These are phyloP conservation scores for Sporothrix phasma DNA, from an alignment of 2,329 filamentous ascomycete genomes.

Conservation along the genomic window DNA sequence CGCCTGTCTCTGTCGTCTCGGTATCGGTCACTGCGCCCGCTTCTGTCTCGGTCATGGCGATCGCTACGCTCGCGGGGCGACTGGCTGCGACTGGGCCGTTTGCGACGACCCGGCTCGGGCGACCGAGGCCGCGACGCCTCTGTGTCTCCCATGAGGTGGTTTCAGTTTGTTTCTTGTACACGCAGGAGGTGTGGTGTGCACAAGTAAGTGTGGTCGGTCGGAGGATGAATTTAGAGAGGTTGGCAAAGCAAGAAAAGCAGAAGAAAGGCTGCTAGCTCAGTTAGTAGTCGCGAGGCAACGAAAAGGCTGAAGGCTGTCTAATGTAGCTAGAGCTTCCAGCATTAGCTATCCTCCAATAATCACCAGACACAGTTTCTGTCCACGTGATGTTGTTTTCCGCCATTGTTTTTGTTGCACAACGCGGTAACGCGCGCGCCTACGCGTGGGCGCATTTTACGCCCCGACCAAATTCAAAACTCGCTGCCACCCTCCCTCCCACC, in stretches of 20 bases:
- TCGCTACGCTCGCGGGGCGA: not conserved
- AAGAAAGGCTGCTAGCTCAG: not conserved
- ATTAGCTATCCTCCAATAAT: too few relatives aligned
- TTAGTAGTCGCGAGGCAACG: not conserved
- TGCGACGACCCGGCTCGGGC: not conserved
- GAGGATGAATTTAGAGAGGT: not conserved
- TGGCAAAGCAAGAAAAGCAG: not conserved
- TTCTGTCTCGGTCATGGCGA: not conserved
- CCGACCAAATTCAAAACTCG: too few relatives aligned
- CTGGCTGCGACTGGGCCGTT: constrained; percentile 12
- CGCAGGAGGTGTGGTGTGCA: not conserved
- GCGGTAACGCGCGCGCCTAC: too few relatives aligned
- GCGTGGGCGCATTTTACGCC: too few relatives aligned
- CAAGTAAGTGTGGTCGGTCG: too few relatives aligned
- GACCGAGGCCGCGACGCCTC: constrained; percentile 8
- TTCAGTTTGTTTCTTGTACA: not conserved
- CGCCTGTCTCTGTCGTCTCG: constrained; percentile 16
- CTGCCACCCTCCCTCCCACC: too few relatives aligned
- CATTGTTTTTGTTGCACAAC: too few relatives aligned
- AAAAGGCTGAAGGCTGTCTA: not conserved
- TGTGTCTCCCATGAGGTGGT: constrained; percentile 2
- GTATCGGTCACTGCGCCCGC: constrained; percentile 8
- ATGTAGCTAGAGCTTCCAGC: not conserved
- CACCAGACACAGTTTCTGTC: too few relatives aligned
- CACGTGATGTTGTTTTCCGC: too few relatives aligned